Evolutionary conservation across 1,284 basidiomycete species (phyloP).

Genomic region (Pterulicium gracile): DNA sequence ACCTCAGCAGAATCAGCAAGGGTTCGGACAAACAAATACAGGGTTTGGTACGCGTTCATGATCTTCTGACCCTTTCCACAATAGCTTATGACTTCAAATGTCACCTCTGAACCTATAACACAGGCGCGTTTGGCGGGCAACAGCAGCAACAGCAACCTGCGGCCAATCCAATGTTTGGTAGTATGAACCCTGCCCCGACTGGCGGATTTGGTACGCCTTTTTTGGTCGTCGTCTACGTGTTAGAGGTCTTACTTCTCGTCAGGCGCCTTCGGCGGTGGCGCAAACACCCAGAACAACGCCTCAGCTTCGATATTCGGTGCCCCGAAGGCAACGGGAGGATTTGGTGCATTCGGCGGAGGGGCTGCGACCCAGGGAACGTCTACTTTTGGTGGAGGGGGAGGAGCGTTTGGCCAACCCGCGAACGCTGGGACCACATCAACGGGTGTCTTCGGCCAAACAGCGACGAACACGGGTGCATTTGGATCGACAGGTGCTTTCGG

Average conservation of each 20-base stretch:
- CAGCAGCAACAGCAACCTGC: neutral
- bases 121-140: neutral
- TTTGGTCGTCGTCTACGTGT: neutral
- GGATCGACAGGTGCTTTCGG: constrained; percentile 29
- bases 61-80: neutral
- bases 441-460: constrained; percentile 10
- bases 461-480: neutral
- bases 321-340: constrained; percentile 16
- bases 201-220: neutral
- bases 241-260: neutral
- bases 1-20: neutral
- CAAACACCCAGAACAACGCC: neutral
- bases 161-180: neutral
- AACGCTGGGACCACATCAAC: neutral
- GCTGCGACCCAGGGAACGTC: constrained; percentile 14
- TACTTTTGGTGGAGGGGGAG: constrained; percentile 12
- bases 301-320: neutral
- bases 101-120: too few relatives aligned
- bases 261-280: neutral
- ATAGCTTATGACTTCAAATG: neutral
- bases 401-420: neutral
- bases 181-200: neutral
- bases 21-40: neutral
- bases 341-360: constrained; percentile 33
- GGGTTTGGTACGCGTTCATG: neutral